These are phyloP conservation scores for Selenicereus undatus DNA, from an alignment of 148 eudicot genomes.

Conservation along the genomic window DNA sequence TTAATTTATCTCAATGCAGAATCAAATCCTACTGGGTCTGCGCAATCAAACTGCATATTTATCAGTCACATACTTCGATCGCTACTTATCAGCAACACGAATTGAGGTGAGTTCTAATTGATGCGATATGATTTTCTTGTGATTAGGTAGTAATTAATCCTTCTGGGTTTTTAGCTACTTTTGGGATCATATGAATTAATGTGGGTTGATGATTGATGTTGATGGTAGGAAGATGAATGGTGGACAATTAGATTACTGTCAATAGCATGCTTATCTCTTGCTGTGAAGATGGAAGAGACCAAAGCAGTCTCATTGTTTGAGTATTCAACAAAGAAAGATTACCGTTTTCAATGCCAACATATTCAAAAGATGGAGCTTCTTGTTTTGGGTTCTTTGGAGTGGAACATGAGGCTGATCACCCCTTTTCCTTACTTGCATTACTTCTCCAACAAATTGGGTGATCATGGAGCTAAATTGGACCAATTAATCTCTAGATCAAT, in stretches of 20 bases:
- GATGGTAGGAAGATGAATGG: slow-evolving; percentile 32
- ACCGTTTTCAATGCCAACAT: slow-evolving; percentile 22
- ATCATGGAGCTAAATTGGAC: slow-evolving; percentile 1
- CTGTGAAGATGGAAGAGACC: slow-evolving; percentile 59
- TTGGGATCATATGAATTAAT: background rate
- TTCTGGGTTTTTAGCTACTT: background rate
- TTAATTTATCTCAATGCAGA: slow-evolving; percentile 25
- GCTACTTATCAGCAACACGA: slow-evolving; percentile 36
- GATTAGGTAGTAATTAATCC: background rate
- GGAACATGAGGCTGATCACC: slow-evolving; percentile 48
- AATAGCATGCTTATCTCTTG: slow-evolving; percentile 63
- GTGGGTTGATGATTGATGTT: background rate
- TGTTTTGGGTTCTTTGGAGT: slow-evolving; percentile 45
- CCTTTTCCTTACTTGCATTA: slow-evolving; percentile 50
- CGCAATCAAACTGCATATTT: slow-evolving; percentile 45
- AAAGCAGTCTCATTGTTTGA: slow-evolving; percentile 30
- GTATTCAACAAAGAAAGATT: slow-evolving; percentile 21
- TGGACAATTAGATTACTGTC: slow-evolving; percentile 51
- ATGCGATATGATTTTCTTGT: background rate
- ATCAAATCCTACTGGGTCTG: slow-evolving; percentile 30
- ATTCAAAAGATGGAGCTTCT: slow-evolving; percentile 46
- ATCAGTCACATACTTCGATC: slow-evolving; percentile 48
- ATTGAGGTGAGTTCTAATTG: slow-evolving; percentile 41
- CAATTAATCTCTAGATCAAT: slow-evolving; percentile 27
- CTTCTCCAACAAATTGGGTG: slow-evolving; percentile 35